Evolutionary conservation across 2,329 filamentous ascomycete genomes (phyloP), one percentile per base, ranked within the genome.

Genomic region (Diaporthe velutina): DNA sequence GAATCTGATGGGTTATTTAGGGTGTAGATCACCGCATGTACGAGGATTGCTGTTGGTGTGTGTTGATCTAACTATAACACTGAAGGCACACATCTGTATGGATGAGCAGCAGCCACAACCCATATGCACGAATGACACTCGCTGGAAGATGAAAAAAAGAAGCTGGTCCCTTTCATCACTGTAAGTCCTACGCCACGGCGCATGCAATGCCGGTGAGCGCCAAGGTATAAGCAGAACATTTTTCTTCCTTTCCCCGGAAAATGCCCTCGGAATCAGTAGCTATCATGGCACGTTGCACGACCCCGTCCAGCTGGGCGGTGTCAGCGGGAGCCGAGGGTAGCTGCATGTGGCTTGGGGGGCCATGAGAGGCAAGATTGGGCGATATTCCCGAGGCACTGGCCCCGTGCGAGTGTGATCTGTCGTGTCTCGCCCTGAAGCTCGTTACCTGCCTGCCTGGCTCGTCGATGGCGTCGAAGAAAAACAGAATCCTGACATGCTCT

Each of bases 271-370:
- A 33, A 33, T 52, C 45, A 33, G n/a, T 13, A 38, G n/a, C 48
- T 33, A 28, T 15, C 42, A 54, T 64, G 70, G 22, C 57, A 64
- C 38, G 70, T 61, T 30, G 55, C 57, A 72, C 70, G 28, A 64
- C 55, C 42, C 48, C 30, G 6, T 54, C 42, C 57, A 33, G 35
- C 57, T 33, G 55, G 55, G 45, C 19, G 55, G 33, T 54, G n/a
- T 54, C 42, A 64, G 57, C 54, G 45, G 57, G 42, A n/a, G 22
- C 19, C 15, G n/a, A 52, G 55, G 35, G 4, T 48, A 12, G 52
- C 40, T 71, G 35, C 52, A 61, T 54, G 7, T 17, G n/a, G n/a
- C 10, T 22, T 10, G 54, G 38, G 42, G 22, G 68, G 35, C 22
- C 25, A 19, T 25, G 15, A n/a, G 10, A 30, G 40, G 30, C 35